These are phyloP conservation scores for Auricularia auricula-judae DNA, from an alignment of 768 basidiomycete species.

Conservation along the genomic window DNA sequence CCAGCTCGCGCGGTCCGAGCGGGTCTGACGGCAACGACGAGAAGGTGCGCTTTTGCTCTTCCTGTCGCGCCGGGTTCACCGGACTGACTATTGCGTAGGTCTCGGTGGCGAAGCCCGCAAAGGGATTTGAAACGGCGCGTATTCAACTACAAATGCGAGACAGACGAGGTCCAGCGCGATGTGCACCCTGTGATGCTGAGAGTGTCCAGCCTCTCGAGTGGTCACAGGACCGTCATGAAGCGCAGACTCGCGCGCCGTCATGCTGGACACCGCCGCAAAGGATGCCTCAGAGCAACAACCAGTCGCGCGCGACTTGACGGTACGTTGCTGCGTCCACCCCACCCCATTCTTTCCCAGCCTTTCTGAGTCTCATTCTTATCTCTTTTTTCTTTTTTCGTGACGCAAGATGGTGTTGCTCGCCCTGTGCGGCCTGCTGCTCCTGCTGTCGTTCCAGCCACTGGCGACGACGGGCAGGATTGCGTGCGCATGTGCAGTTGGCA, in stretches of 20 bases:
- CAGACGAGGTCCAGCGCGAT: neutral
- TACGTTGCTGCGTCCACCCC: neutral
- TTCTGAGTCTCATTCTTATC: neutral
- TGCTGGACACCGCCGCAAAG: neutral
- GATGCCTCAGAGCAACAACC: neutral
- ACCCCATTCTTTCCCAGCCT: neutral
- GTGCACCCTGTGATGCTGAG: neutral
- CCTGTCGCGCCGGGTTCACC: neutral
- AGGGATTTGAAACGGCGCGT: neutral
- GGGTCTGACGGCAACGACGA: neutral
- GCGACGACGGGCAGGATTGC: neutral
- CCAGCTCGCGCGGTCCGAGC: neutral
- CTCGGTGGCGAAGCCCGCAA: neutral
- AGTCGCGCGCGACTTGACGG: neutral
- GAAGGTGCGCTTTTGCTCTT: neutral
- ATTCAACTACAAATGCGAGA: neutral
- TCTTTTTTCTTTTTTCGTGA: neutral
- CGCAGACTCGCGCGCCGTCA: neutral
- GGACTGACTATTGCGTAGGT: neutral
- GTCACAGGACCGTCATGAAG: neutral
- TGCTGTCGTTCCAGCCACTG: neutral
- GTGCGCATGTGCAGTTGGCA: neutral
- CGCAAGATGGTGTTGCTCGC: neutral
- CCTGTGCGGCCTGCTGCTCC: neutral
- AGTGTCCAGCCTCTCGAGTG: neutral